Evolutionary conservation across 495 filamentous ascomycete genomes (phyloP).

Genomic region (Clohesyomyces aquaticus): DNA sequence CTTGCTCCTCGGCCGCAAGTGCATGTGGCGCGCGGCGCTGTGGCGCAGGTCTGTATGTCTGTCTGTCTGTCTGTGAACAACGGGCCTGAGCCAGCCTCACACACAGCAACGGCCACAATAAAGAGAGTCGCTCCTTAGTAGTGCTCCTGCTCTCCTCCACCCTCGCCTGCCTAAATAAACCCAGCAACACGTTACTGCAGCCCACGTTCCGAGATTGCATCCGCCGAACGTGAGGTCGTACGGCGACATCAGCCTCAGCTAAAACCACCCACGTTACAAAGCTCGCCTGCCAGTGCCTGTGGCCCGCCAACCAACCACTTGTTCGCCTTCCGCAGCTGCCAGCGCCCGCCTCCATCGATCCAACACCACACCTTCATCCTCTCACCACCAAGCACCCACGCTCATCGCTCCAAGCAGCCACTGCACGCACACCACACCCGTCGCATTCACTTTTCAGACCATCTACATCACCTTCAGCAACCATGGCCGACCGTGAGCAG

Average conservation of each 20-base stretch:
- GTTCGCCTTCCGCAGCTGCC: constrained; percentile 5
- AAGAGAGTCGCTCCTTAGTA: not conserved
- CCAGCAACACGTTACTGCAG: constrained; percentile 5
- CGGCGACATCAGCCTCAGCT: constrained; percentile 31
- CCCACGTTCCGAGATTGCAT: constrained; percentile 11
- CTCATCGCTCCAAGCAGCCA: constrained; percentile 3
- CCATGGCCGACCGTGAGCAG: constrained; percentile 71
- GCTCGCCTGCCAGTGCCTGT: constrained; percentile 23
- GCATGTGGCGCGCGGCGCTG: not conserved
- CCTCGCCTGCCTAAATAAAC: constrained; percentile 4
- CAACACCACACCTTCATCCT: constrained; percentile 11
- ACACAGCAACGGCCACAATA: not conserved
- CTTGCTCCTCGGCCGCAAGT: not conserved
- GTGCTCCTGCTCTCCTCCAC: not conserved
- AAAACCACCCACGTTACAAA: constrained; percentile 37
- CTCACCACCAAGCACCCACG: not conserved
- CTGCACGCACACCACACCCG: constrained; percentile 5
- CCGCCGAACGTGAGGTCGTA: not conserved
- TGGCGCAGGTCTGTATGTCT: too few species aligned
- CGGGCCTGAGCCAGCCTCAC: too few species aligned
- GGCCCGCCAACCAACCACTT: constrained; percentile 20
- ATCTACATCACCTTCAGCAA: constrained; percentile 19
- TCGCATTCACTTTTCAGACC: constrained; percentile 8
- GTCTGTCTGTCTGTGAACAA: too few species aligned
- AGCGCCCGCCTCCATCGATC: constrained; percentile 9